phyloP scores from a whole-genome alignment of 495 filamentous ascomycete species.

The Penicillium dipodomyicola region DNA sequence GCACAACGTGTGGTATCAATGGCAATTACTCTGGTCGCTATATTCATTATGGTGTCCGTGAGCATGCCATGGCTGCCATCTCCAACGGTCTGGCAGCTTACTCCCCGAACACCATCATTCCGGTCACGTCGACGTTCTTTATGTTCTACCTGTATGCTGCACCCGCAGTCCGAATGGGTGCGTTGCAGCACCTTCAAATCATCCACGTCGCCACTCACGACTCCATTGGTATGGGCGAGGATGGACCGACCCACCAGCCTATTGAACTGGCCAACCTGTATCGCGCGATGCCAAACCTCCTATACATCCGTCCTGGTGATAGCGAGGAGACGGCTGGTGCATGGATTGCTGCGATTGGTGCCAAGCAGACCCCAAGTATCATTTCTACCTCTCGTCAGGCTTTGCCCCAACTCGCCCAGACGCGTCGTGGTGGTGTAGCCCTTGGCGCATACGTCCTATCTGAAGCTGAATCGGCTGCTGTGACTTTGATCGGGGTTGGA shows the following conservation, averaged over 20 bases:
- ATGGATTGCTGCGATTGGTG: constrained; percentile 48
- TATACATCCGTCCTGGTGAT: constrained; percentile 58
- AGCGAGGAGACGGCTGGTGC: constrained; percentile 57
- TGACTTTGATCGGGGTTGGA: constrained; percentile 52
- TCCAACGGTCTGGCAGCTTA: constrained; percentile 56
- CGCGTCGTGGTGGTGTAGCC: constrained; percentile 40
- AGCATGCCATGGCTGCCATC: constrained; percentile 54
- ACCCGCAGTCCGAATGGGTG: constrained; percentile 58
- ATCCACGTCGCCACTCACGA: constrained; percentile 63
- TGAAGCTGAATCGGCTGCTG: constrained; percentile 38
- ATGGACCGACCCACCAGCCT: constrained; percentile 62
- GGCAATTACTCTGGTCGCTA: constrained; percentile 53
- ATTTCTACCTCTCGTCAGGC: constrained; percentile 50
- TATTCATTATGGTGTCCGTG: constrained; percentile 53
- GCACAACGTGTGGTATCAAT: constrained; percentile 45
- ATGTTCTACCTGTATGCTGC: constrained; percentile 64
- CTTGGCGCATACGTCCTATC: constrained; percentile 49
- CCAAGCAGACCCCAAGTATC: constrained; percentile 44
- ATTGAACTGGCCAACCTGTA: constrained; percentile 56
- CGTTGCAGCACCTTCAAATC: constrained; percentile 52
- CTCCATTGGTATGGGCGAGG: constrained; percentile 57
- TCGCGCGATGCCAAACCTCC: constrained; percentile 59
- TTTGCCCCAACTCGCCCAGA: constrained; percentile 41
- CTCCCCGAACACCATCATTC: constrained; percentile 48
- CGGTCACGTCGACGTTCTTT: constrained; percentile 54